Base-by-base conservation (phyloP, 805 yeast genomes). In the Metschnikowia baotianmanensis region DNA sequence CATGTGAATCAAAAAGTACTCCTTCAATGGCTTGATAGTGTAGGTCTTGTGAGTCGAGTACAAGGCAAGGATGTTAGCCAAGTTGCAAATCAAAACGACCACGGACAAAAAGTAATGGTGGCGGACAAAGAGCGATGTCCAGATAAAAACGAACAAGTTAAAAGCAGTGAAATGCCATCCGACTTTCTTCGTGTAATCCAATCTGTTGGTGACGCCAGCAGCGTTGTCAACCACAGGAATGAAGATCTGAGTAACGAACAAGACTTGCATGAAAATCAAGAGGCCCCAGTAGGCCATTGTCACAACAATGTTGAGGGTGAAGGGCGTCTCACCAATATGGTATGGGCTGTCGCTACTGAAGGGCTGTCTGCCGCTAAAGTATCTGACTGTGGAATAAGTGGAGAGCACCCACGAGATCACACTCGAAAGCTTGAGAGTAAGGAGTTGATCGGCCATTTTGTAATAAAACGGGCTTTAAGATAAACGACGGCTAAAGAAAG, bases 271-370 rank as follows among this genome's bases (percentile, higher is more conserved):
- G 2, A 77, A 42, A 44, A 76, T 72, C 19, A 76, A 63, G 23
- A 80, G 44, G 2, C 66, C 65, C 90, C 90, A 85, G 62, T 70
- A 86, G 10, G 74, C 59, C 31, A 77, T 59, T 2, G 72, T 59
- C 12, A 79, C 66, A 11, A 78, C 42, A 10, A 72, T 58, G 43
- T 73, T 71, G 12, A 80, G 78, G 2, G 88, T 76, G 67, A 86
- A 86, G 11, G 95, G 93, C 3, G 93, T 86, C 52, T 74, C 68
- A 5, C 72, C 73, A 6, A 76, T 76, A 34, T 75, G 71, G 57
- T 68, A 72, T 22, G 79, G 77, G 41, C 71, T 68, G 47, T 72
- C 63, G 36, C 71, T 66, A 35, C 71, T 62, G 25, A 64, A 67
- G 17, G 72, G 71, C 31, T 74, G 68, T 40, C 79, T 69, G 30